Evolutionary conservation across 257 asterid species (phyloP).

Genomic region (Jaltomata sinuosa): DNA sequence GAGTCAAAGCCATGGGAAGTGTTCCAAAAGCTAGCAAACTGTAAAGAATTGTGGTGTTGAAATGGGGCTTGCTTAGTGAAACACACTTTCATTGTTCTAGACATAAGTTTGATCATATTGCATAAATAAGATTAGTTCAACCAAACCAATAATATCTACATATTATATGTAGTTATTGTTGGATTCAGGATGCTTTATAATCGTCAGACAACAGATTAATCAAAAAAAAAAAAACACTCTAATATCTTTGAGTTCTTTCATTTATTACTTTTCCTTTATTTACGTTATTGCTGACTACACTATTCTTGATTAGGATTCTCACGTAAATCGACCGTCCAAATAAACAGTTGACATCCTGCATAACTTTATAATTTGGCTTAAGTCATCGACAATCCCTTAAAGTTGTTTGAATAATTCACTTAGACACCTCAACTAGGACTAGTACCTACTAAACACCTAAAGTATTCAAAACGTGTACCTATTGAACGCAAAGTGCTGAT

Average conservation of each 20-base stretch:
- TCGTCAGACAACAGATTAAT: background rate
- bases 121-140: background rate
- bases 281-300: background rate
- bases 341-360: too few species aligned
- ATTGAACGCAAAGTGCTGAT: too few species aligned
- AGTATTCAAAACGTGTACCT: too few species aligned
- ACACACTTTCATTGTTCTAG: background rate
- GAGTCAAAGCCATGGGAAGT: background rate
- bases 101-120: background rate
- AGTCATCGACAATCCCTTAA: too few species aligned
- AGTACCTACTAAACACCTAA: too few species aligned
- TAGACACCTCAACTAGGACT: too few species aligned
- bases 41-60: background rate
- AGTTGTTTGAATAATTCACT: too few species aligned
- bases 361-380: too few species aligned
- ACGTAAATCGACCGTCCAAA: too few species aligned
- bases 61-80: background rate
- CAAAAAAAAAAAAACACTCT: background rate
- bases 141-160: too few species aligned
- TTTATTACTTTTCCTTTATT: background rate
- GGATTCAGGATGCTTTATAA: background rate
- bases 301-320: background rate
- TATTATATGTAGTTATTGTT: too few species aligned
- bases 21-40: background rate
- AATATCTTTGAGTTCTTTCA: background rate